Base-by-base conservation (phyloP, 2,329 filamentous ascomycete species). In the Fonsecaea erecta region DNA sequence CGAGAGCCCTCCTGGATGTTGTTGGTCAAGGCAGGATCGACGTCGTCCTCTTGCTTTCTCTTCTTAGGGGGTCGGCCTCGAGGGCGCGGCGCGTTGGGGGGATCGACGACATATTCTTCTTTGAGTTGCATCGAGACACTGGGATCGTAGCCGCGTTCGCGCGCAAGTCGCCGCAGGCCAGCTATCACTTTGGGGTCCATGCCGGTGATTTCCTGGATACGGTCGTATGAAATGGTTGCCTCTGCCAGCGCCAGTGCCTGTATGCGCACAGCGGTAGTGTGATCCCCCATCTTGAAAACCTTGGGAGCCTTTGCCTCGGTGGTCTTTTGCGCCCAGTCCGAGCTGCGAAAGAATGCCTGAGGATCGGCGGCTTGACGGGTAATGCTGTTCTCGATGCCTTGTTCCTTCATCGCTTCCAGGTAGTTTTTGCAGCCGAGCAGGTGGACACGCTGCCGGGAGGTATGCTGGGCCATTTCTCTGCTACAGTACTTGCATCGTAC, bases 11-110 rank as follows among this genome's bases (percentile, higher is more conserved):
- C 65, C 18, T 46, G 30, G 34, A 70, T 63, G 54, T 60, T 63
- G 54, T 60, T 61, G 54, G 68, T 60, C 46, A 71, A 52, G 30
- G 68, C 66, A 32, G 68, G 70, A 63, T 74, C 72, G 74, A 74
- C 59, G 77, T 81, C 70, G 16, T 71, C 70, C 48, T 72, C 70
- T 7, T 68, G 57, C 65, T 70, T 71, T 48, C 69, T 68, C 66
- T 71, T 72, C 69, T 72, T 72, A 1, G 57, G 43, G n/a, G 69
- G 70, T 18, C 70, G 70, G 52, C 70, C 70, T 3, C 69, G 68
- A 46, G 70, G 70, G 35, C 68, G 66, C 52, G 62, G 68, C 24
- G 64, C 55, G 53, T 71, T 72, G 24, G 71, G 70, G n/a, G 71
- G 71, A 55, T 72, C 70, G 12, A 70, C 51, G 18, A 73, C 71